These are phyloP conservation scores for Apiotrichum brassicae DNA, from an alignment of 1,284 basidiomycete species.

Conservation along the genomic window DNA sequence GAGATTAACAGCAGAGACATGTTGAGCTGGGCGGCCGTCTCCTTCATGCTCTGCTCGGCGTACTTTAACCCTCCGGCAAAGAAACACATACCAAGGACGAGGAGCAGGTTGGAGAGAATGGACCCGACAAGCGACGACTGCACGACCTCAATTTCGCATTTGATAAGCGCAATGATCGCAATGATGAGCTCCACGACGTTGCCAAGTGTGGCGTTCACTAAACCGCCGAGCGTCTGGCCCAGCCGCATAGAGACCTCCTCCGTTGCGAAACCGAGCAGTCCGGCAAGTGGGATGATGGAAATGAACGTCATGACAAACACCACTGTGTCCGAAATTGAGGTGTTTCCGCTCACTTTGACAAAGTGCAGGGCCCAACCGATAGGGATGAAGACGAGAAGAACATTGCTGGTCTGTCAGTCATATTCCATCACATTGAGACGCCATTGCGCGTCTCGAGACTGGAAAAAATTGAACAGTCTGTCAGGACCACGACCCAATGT, in stretches of 20 bases:
- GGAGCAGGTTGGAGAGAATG: constrained; percentile 76
- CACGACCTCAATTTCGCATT: constrained; percentile 80
- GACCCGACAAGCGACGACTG: constrained; percentile 62
- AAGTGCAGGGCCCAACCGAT: constrained; percentile 49
- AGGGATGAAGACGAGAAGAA: constrained; percentile 49
- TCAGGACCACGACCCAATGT: too few species aligned
- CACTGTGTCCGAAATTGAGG: constrained; percentile 39
- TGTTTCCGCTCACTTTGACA: constrained; percentile 36
- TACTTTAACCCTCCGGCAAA: constrained; percentile 46
- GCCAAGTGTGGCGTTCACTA: constrained; percentile 70
- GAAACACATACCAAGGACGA: constrained; percentile 71
- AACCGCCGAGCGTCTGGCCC: constrained; percentile 74
- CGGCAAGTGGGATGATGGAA: constrained; percentile 44
- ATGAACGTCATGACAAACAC: constrained; percentile 45
- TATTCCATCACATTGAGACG: too few species aligned
- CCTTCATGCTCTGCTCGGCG: constrained; percentile 45
- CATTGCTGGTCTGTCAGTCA: constrained; percentile 28
- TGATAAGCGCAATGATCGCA: constrained; percentile 69
- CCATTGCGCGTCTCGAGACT: neutral
- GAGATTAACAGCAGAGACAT: constrained; percentile 50
- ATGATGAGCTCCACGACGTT: constrained; percentile 65
- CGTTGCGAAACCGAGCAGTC: constrained; percentile 63
- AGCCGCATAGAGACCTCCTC: constrained; percentile 74
- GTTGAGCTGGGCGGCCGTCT: constrained; percentile 48
- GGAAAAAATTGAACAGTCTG: too few species aligned